Evolutionary conservation across 257 asterid genomes (phyloP), one percentile per base, ranked within the genome.

Genomic region (Solanum chilense): DNA sequence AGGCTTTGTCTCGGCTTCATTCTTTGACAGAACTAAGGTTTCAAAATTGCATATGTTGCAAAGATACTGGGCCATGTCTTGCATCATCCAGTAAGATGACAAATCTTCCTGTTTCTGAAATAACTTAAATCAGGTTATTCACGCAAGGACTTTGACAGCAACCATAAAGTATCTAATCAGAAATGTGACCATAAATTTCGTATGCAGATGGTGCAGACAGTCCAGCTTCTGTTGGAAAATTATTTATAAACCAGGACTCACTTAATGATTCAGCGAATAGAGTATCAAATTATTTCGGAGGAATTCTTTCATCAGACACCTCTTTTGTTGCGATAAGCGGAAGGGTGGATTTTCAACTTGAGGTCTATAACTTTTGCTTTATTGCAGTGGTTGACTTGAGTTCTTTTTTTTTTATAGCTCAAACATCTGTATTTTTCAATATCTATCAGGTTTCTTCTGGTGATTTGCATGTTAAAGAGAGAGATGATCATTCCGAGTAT

Each of bases 401-500:
- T 62, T 66, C 7, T 10, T 71, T n/a, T 37, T 35, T 37, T 25
- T 23, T 80, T 83, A 80, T 44, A 42, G 82, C 84, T 69, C 47
- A 66, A 15, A 18, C 82, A 23, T 15, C 41, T 68, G 27, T 35
- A 42, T 45, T 68, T 12, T 47, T 37, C 27, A n/a, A 56, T 27
- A 41, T 39, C 37, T 35, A 33, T 45, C 87, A 92, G 93, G 88
- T 87, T 45, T 73, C 84, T 81, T 86, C 49, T 47, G 85, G 87
- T 15, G 85, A 84, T 76, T 78, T 84, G 89, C 89, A 87, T 84
- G 89, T 89, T 85, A 60, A 88, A 88, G 93, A 82, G 82, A 84
- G 91, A 77, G 88, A 90, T 45, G 90, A 89, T 68, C 84, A 92
- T 70, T 83, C 90, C 64, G 75, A 90, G 56, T 86, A 89, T 76